Evolutionary conservation across 2,329 filamentous ascomycete species (phyloP).

Genomic region (Cladosporium sp.): DNA sequence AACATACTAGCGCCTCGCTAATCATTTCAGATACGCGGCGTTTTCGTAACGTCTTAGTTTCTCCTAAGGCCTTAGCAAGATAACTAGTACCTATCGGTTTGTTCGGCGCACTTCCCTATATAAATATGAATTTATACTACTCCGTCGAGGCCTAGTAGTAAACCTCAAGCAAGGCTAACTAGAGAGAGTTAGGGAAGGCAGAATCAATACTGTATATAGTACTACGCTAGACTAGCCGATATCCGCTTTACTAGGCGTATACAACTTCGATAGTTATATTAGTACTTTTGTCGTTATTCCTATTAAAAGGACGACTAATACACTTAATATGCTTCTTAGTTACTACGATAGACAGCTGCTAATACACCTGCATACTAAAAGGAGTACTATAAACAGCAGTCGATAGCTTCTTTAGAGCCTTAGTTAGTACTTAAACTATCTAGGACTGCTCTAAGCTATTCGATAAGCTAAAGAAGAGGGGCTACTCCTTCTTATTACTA

Average conservation of each 20-base stretch:
- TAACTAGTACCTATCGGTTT: constrained; percentile 3
- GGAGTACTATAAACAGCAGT: background rate
- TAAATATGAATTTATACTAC: background rate
- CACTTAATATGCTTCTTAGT: constrained; percentile 13
- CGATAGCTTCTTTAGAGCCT: background rate
- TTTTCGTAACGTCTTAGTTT: constrained; percentile 1
- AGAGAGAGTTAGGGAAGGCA: constrained; percentile 12
- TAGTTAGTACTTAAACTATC: background rate
- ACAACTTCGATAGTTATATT: constrained; percentile 9
- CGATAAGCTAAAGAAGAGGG: background rate
- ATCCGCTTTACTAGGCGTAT: constrained; percentile 14
- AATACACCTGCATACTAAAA: constrained; percentile 7
- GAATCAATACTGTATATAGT: constrained; percentile 13
- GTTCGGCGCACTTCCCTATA: background rate
- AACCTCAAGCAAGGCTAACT: constrained; percentile 11
- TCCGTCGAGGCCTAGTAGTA: constrained; percentile 11
- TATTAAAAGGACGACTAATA: constrained; percentile 10
- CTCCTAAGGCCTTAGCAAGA: constrained; percentile 4
- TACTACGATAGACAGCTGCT: constrained; percentile 12
- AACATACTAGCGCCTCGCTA: constrained; percentile 1
- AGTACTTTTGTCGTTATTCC: constrained; percentile 10
- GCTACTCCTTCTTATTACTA: background rate
- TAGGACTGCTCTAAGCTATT: background rate
- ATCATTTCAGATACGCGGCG: constrained; percentile 3
- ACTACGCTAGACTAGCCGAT: constrained; percentile 9